phyloP scores from a whole-genome alignment of 352 stramenopile species.

The Phytophthora litchii region DNA sequence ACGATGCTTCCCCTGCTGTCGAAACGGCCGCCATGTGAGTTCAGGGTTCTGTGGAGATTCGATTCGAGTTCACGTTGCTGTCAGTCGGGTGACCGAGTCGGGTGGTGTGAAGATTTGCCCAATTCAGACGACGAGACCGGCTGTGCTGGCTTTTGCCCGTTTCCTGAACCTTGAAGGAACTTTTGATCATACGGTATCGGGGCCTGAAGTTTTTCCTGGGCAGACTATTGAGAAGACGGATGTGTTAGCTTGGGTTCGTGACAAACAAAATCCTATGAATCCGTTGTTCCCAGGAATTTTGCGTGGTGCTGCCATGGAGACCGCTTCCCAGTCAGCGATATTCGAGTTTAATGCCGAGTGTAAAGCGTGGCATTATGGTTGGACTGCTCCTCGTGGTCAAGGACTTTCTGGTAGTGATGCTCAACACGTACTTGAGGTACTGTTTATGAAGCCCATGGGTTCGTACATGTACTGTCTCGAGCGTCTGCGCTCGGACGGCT shows the following conservation, averaged over 20 bases:
- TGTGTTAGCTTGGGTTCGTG: constrained; percentile 62
- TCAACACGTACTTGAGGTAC: constrained; percentile 76
- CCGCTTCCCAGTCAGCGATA: constrained; percentile 76
- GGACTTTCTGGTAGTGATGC: constrained; percentile 78
- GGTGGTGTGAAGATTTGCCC: constrained; percentile 85
- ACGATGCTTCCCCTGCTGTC: constrained; percentile 87
- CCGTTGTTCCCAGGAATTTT: constrained; percentile 78
- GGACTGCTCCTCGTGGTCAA: constrained; percentile 77
- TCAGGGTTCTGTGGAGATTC: constrained; percentile 89
- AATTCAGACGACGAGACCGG: constrained; percentile 66
- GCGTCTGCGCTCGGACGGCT: constrained; percentile 73
- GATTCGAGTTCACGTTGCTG: constrained; percentile 80
- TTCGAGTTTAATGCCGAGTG: constrained; percentile 91
- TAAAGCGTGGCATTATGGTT: constrained; percentile 91
- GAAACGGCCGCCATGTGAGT: constrained; percentile 79
- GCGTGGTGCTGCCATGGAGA: constrained; percentile 79
- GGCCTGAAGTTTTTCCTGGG: constrained; percentile 73
- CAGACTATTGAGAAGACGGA: constrained; percentile 81
- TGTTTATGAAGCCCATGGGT: constrained; percentile 87
- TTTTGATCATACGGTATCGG: constrained; percentile 72
- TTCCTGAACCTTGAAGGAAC: constrained; percentile 79
- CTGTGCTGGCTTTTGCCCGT: constrained; percentile 68
- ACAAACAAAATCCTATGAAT: constrained; percentile 82
- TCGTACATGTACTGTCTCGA: constrained; percentile 85
- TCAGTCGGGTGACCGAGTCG: constrained; percentile 76